Percentiles rank a stretch among this genome's conserved stretches.
Conservation (phyloP, 129 eudicot genomes). For the Flaveria bidentis region DNA sequence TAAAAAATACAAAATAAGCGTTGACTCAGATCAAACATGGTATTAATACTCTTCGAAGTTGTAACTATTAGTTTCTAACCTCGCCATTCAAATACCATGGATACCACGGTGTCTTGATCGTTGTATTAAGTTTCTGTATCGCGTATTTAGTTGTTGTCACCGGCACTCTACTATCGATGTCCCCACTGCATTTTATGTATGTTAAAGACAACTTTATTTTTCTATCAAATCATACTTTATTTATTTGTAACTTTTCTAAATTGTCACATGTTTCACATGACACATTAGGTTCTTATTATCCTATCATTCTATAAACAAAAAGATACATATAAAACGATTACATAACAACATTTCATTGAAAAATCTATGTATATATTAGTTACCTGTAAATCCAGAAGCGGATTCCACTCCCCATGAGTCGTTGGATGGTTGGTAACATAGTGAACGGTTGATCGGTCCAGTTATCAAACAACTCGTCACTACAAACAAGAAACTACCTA, state of each 20-base stretch:
- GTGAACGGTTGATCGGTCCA: conserved; percentile 53
- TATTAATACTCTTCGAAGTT: not conserved
- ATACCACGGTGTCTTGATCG: conserved; percentile 48
- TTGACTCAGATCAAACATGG: not conserved
- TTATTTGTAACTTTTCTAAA: too few species aligned
- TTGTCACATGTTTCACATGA: not conserved
- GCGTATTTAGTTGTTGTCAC: conserved; percentile 56
- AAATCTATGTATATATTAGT: not conserved
- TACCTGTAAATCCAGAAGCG: conserved; percentile 73
- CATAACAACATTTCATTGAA: too few species aligned
- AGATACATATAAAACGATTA: not conserved
- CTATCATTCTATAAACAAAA: not conserved
- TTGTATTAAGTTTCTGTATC: conserved; percentile 42
- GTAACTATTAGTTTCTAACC: conserved; percentile 36
- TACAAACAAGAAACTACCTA: not conserved
- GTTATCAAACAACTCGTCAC: not conserved
- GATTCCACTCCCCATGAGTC: conserved; percentile 53
- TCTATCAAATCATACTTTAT: not conserved
- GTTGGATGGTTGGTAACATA: conserved; percentile 54
- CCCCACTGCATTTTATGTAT: conserved; percentile 46
- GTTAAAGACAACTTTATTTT: not conserved
- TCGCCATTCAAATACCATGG: conserved; percentile 53
- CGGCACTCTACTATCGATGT: conserved; percentile 46
- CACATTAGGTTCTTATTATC: not conserved
- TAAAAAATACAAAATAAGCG: not conserved